Evolutionary conservation across 2,329 filamentous ascomycete genomes (phyloP), one percentile per base, ranked within the genome.

Genomic region (Fusarium staphyleae): DNA sequence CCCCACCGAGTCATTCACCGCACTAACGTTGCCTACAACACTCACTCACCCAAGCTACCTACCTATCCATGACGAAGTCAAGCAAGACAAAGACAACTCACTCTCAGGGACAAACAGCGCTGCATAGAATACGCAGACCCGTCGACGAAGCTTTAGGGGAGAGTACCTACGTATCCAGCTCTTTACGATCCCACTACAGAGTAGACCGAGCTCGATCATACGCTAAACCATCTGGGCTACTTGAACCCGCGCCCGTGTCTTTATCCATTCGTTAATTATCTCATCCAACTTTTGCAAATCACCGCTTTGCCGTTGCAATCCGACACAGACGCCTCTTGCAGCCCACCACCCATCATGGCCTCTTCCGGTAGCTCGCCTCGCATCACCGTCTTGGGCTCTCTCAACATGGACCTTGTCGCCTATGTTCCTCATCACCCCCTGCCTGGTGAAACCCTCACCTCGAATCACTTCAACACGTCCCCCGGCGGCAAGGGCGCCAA

Each of bases 401-500:
- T 99, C 56, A 98, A 98, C 77, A 90, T 91, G 71, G 93, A 99
- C 77, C 87, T 98, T 60, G 90, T 96, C 59, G 93, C 91, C 33
- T 87, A 91, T 67, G 95, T 95, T 28, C 81, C 90, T 5, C 90
- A 93, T 59, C 86, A 96, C 59, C 93, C 95, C 1, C 77, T 82
- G 1, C 87, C 89, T 1, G 95, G 93, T 63, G 93, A 99, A 76
- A 98, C 93, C 3, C 81, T 98, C 44, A 93, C 90, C 3, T 84
- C 91, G 40, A 86, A 79, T 61, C 86, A 85, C 15, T 96, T 96
- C 76, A 82, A 82, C 69, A 91, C 88, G 29, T 92, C 89, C 35
- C 87, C 89, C 24, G 95, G 93, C 66, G 93, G 95, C 51, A 99
- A 99, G 77, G 93, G 93, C 60, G 92, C 93, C 55, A 98, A 98